Conservation (phyloP, 345 rosid species). For the Schrenkiella parvula region DNA sequence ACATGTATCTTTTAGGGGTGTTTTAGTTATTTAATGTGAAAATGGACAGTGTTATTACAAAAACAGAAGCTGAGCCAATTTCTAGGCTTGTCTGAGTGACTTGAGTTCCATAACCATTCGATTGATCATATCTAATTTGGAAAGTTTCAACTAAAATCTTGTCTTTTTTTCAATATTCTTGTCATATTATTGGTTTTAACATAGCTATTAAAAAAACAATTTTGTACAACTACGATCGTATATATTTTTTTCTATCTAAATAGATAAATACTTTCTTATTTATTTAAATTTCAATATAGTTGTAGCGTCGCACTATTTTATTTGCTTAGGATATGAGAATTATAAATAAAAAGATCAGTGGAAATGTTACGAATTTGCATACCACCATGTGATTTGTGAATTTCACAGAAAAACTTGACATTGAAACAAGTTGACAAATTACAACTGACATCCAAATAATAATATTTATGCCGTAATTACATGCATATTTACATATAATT, state of each 20-base stretch:
- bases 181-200: background rate
- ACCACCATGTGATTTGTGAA: background rate
- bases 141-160: background rate
- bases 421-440: background rate
- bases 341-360: background rate
- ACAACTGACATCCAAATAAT: background rate
- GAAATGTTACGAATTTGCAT: background rate
- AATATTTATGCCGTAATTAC: background rate
- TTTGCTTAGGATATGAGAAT: too few species aligned
- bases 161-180: background rate
- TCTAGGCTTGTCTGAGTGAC: background rate
- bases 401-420: background rate
- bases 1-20: conserved; percentile 13
- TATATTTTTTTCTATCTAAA: background rate
- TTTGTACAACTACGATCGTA: background rate
- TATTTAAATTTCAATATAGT: background rate
- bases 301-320: background rate
- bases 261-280: background rate
- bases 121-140: background rate
- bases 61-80: background rate
- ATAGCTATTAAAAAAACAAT: too few species aligned
- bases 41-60: conserved; percentile 12
- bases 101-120: background rate
- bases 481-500: background rate
- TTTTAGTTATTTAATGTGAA: conserved; percentile 1